Evolutionary conservation across 1,284 basidiomycete species (phyloP).

Genomic region (Marasmius sp.): DNA sequence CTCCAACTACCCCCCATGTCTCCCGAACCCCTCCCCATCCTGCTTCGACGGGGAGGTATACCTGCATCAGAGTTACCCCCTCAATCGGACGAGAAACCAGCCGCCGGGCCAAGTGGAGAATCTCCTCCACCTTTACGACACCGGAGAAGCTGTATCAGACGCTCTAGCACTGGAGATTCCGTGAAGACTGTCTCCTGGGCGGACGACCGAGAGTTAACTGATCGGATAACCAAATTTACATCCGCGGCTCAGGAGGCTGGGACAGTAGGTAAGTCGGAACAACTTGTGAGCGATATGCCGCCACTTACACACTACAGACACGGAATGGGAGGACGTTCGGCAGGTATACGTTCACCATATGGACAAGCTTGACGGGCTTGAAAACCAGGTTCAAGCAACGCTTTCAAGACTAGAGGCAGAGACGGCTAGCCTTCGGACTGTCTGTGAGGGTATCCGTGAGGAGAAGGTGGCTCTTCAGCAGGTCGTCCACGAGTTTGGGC

Average conservation of each 20-base stretch:
- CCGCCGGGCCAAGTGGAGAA: not conserved
- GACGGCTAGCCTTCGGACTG: constrained; percentile 53
- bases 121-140: constrained; percentile 37
- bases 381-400: constrained; percentile 53
- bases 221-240: constrained; percentile 55
- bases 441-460: constrained; percentile 52
- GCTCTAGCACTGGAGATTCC: constrained; percentile 53
- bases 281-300: not conserved
- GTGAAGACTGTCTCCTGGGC: constrained; percentile 75
- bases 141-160: constrained; percentile 63
- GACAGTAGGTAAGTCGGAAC: constrained; percentile 45
- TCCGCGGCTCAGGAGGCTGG: constrained; percentile 54
- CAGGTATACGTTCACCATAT: constrained; percentile 60
- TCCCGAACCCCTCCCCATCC: not conserved
- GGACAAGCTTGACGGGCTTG: constrained; percentile 51
- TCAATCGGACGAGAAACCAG: not conserved
- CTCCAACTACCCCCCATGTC: not conserved
- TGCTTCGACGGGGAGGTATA: not conserved
- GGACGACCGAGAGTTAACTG: constrained; percentile 58
- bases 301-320: constrained; percentile 30
- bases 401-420: constrained; percentile 53
- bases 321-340: constrained; percentile 57
- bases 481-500: constrained; percentile 55
- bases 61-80: not conserved
- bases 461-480: constrained; percentile 53